Conservation (phyloP, 2,329 filamentous ascomycete genomes). For the Zymoseptoria passerinii region DNA sequence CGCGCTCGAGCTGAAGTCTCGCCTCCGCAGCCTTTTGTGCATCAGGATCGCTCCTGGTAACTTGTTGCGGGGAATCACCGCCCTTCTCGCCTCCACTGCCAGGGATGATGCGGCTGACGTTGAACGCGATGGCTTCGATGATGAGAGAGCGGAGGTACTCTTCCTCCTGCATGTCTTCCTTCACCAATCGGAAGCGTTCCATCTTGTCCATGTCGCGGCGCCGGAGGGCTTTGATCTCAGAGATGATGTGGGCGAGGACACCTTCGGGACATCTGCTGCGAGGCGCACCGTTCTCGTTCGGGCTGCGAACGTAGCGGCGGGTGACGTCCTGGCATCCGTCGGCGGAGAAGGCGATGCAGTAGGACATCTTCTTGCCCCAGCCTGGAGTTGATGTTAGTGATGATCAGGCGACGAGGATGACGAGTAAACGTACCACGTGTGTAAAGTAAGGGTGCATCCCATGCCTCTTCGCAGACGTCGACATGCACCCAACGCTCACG, state of each 20-base stretch:
- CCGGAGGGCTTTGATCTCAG: slow-evolving; percentile 80
- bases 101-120: slow-evolving; percentile 60
- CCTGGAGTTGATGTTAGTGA: slow-evolving; percentile 38
- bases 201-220: slow-evolving; percentile 79
- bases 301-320: slow-evolving; percentile 62
- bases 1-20: slow-evolving; percentile 29
- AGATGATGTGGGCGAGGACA: slow-evolving; percentile 81
- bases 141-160: slow-evolving; percentile 67
- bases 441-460: slow-evolving; percentile 90
- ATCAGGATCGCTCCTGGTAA: slow-evolving; percentile 34
- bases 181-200: slow-evolving; percentile 70
- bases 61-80: slow-evolving; percentile 2
- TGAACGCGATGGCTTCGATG: slow-evolving; percentile 63
- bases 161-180: slow-evolving; percentile 69
- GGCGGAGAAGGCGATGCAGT: slow-evolving; percentile 92
- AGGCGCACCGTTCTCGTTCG: slow-evolving; percentile 59
- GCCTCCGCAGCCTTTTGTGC: slow-evolving; percentile 41
- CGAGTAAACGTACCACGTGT: slow-evolving; percentile 56
- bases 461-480: slow-evolving; percentile 86
- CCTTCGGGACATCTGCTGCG: slow-evolving; percentile 78
- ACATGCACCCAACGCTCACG: slow-evolving; percentile 94
- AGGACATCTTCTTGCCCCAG: slow-evolving; percentile 94
- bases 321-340: slow-evolving; percentile 67
- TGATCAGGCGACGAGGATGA: background rate
- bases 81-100: slow-evolving; percentile 29